phyloP scores from a whole-genome alignment of 2,329 filamentous ascomycete species.

The Fusarium subtropicale region DNA sequence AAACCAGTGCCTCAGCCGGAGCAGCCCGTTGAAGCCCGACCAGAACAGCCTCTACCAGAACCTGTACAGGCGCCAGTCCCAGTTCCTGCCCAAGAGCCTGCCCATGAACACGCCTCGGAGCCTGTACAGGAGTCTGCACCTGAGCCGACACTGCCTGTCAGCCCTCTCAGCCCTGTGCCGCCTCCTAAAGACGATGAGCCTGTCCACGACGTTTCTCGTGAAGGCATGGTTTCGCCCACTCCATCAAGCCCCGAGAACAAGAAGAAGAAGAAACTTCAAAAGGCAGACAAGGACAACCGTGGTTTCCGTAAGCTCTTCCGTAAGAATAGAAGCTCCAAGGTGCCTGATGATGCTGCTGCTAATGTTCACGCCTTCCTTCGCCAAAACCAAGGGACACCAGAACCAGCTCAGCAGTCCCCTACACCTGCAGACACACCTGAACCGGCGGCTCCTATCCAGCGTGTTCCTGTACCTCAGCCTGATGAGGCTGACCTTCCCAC shows the following conservation, averaged over 20 bases:
- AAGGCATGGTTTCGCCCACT: slow-evolving; percentile 43
- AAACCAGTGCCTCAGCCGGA: slow-evolving; percentile 37
- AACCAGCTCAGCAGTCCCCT: slow-evolving; percentile 27
- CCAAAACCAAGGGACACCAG: slow-evolving; percentile 49
- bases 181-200: slow-evolving; percentile 45
- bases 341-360: slow-evolving; percentile 64
- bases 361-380: slow-evolving; percentile 65
- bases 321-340: slow-evolving; percentile 69
- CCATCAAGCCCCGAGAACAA: slow-evolving; percentile 57
- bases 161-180: slow-evolving; percentile 36
- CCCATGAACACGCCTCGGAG: slow-evolving; percentile 6
- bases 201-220: slow-evolving; percentile 35
- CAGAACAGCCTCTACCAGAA: slow-evolving; percentile 17
- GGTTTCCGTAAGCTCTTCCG: slow-evolving; percentile 75
- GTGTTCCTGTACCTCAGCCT: background rate
- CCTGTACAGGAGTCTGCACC: slow-evolving; percentile 14
- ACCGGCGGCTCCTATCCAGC: slow-evolving; percentile 38
- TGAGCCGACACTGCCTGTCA: slow-evolving; percentile 24
- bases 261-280: slow-evolving; percentile 65
- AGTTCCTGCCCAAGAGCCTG: background rate
- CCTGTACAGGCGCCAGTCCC: slow-evolving; percentile 5
- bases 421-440: slow-evolving; percentile 46
- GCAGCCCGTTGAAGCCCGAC: slow-evolving; percentile 3
- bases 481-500: slow-evolving; percentile 32
- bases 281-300: slow-evolving; percentile 60